Percentiles rank a stretch among this genome's conserved stretches.
Conservation (phyloP, 495 filamentous ascomycete species). For the Penicillium daleae region DNA sequence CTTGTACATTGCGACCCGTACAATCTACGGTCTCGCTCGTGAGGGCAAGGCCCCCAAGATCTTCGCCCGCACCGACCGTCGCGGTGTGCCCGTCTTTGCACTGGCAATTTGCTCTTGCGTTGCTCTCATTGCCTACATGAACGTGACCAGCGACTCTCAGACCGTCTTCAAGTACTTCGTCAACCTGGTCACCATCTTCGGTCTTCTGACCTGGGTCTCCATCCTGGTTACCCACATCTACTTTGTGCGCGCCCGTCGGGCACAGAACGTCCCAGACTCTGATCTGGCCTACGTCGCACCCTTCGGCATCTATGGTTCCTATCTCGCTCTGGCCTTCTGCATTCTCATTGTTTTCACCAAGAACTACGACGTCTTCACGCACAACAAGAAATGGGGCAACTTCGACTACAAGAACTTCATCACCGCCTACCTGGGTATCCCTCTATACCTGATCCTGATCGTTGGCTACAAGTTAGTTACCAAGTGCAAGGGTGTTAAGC, state of each 20-base stretch:
- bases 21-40: slow-evolving; percentile 75
- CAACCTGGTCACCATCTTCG: slow-evolving; percentile 80
- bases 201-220: slow-evolving; percentile 82
- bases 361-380: slow-evolving; percentile 74
- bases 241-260: slow-evolving; percentile 74
- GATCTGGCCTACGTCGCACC: slow-evolving; percentile 74
- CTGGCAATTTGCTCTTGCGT: slow-evolving; percentile 65
- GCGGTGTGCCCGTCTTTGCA: slow-evolving; percentile 76
- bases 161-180: slow-evolving; percentile 84
- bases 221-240: slow-evolving; percentile 81
- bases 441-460: slow-evolving; percentile 73
- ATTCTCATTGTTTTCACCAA: slow-evolving; percentile 74
- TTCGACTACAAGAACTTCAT: slow-evolving; percentile 77
- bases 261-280: slow-evolving; percentile 67
- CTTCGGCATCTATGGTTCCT: slow-evolving; percentile 69
- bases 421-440: slow-evolving; percentile 81
- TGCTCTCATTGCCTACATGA: slow-evolving; percentile 76
- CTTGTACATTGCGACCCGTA: slow-evolving; percentile 80
- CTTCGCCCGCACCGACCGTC: slow-evolving; percentile 68
- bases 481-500: slow-evolving; percentile 54
- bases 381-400: slow-evolving; percentile 52
- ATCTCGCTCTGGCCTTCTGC: slow-evolving; percentile 68
- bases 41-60: slow-evolving; percentile 76
- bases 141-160: slow-evolving; percentile 67
- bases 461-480: slow-evolving; percentile 68